A percentile compares a stretch with the other conserved stretches of the same genome.
Evolutionary conservation across 2,329 filamentous ascomycete species (phyloP).

Genomic region (Allantophomopsis cytisporea): DNA sequence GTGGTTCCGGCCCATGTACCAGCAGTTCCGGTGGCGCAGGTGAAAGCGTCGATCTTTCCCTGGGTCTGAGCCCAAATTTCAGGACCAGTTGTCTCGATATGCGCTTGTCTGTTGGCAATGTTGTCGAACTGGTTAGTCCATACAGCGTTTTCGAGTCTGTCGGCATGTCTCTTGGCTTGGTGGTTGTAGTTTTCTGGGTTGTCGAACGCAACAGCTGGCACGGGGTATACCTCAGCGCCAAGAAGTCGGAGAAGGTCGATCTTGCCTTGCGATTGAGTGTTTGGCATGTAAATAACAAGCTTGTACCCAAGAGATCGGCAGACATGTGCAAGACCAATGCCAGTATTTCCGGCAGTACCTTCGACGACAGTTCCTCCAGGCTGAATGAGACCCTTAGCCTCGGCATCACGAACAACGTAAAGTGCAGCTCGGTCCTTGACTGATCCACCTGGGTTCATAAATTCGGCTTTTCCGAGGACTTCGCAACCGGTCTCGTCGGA

Average conservation of each 20-base stretch:
- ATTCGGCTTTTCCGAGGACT: constrained; percentile 91
- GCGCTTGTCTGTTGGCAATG: constrained; percentile 80
- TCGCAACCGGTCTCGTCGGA: constrained; percentile 89
- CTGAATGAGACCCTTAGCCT: constrained; percentile 69
- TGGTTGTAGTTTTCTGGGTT: constrained; percentile 97
- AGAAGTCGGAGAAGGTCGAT: constrained; percentile 84
- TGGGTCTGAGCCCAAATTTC: constrained; percentile 92
- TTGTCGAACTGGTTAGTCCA: constrained; percentile 99
- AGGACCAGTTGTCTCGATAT: constrained; percentile 92
- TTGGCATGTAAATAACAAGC: constrained; percentile 98
- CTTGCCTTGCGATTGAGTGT: constrained; percentile 97
- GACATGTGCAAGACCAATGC: constrained; percentile 93
- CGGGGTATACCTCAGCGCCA: constrained; percentile 89
- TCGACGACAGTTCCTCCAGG: constrained; percentile 92
- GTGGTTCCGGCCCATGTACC: constrained; percentile 86
- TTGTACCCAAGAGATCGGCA: constrained; percentile 86
- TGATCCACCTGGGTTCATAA: constrained; percentile 93
- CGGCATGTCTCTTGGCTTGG: constrained; percentile 84
- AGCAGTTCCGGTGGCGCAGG: constrained; percentile 84
- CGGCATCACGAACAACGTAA: constrained; percentile 87
- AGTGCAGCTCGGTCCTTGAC: constrained; percentile 95
- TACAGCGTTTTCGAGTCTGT: constrained; percentile 71
- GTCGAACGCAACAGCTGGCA: constrained; percentile 90
- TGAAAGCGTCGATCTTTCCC: constrained; percentile 84
- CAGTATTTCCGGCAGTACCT: constrained; percentile 94